A percentile compares a stretch with the other conserved stretches of the same genome.
Evolutionary conservation across 2,329 filamentous ascomycete genomes (phyloP).

Genomic region (Paramyrothecium roridum): DNA sequence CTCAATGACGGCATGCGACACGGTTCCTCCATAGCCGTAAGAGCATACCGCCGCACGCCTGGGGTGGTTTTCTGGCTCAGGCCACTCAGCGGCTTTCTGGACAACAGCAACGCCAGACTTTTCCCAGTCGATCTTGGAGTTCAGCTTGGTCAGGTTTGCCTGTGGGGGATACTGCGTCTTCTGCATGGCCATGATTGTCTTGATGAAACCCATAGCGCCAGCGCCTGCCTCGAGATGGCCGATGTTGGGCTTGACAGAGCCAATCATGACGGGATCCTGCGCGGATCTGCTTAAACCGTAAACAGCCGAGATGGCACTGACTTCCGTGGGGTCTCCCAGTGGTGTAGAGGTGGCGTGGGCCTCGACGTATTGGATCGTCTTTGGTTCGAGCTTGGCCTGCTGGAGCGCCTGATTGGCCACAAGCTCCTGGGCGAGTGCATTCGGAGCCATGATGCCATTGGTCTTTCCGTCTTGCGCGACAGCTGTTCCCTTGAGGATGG

Average conservation of each 20-base stretch:
- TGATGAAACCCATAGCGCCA: background rate
- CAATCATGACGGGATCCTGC: background rate
- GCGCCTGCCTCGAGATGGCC: background rate
- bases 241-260: background rate
- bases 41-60: background rate
- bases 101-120: background rate
- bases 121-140: background rate
- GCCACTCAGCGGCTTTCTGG: background rate
- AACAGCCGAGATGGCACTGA: constrained; percentile 11
- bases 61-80: background rate
- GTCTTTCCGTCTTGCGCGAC: too few species aligned
- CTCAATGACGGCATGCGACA: background rate
- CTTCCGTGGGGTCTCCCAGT: constrained; percentile 34
- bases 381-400: too few species aligned
- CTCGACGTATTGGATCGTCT: constrained; percentile 1
- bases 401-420: too few species aligned
- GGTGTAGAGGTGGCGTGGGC: constrained; percentile 1
- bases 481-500: too few species aligned
- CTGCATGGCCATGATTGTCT: background rate
- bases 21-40: background rate
- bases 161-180: background rate
- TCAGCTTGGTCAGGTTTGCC: background rate
- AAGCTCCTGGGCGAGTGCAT: too few species aligned
- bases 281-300: background rate
- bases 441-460: too few species aligned